Percentiles rank a stretch among this genome's conserved stretches.
Conservation (phyloP, 2,329 filamentous ascomycete genomes). For the Fusarium tjaetaba region DNA sequence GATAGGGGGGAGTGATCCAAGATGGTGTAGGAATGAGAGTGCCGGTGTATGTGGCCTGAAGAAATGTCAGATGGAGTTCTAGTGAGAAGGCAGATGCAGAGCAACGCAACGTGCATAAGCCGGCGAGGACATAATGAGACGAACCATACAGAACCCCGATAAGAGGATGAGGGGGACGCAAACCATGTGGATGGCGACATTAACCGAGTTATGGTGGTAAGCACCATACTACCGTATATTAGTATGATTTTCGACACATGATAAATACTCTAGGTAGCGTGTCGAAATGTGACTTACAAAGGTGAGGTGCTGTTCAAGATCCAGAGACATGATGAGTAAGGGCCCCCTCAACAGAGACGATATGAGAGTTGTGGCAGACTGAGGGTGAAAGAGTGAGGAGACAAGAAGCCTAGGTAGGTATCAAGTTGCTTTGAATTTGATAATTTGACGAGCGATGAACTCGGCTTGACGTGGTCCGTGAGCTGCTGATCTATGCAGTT, state of each 20-base stretch:
- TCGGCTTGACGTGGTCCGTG: constrained; percentile 18
- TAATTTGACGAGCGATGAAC: constrained; percentile 10
- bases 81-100: background rate
- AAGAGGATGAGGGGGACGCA: constrained; percentile 82
- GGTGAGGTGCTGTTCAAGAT: constrained; percentile 82
- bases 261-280: background rate
- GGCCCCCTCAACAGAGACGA: constrained; percentile 21
- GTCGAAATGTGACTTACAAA: constrained; percentile 68
- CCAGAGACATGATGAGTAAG: constrained; percentile 67
- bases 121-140: constrained; percentile 43
- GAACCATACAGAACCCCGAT: constrained; percentile 76
- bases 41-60: constrained; percentile 70
- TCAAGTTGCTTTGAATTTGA: constrained; percentile 11
- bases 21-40: constrained; percentile 71
- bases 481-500: constrained; percentile 13
- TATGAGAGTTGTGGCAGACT: background rate
- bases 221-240: constrained; percentile 74
- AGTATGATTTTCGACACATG: constrained; percentile 11
- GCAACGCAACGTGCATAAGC: background rate
- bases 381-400: constrained; percentile 6
- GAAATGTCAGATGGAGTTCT: constrained; percentile 5
- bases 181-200: constrained; percentile 80
- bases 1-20: constrained; percentile 74
- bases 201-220: constrained; percentile 82
- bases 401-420: constrained; percentile 12